phyloP scores from a whole-genome alignment of 192 early-diverging fungal genomes.

The Umbelopsis vinacea region DNA sequence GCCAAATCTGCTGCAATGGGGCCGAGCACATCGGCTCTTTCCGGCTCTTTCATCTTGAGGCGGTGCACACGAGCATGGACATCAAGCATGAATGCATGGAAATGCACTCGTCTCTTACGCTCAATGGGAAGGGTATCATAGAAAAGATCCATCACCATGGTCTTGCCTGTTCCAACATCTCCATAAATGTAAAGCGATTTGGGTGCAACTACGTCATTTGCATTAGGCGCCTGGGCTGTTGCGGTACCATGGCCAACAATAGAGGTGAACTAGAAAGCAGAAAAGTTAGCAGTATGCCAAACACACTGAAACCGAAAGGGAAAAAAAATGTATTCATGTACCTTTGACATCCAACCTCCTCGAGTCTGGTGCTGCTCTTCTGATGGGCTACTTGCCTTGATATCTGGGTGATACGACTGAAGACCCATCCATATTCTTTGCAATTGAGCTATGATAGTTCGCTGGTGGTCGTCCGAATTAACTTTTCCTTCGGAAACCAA shows the following conservation, averaged over 20 bases:
- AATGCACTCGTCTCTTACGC: conserved; percentile 89
- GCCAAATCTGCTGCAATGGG: conserved; percentile 83
- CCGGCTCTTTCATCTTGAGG: conserved; percentile 55
- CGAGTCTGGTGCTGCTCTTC: background rate
- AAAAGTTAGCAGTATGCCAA: background rate
- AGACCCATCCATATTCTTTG: conserved; percentile 30
- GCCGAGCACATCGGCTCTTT: conserved; percentile 66
- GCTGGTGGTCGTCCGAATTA: conserved; percentile 28
- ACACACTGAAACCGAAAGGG: background rate
- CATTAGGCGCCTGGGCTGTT: conserved; percentile 26
- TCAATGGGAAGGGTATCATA: conserved; percentile 74
- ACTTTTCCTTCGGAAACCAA: conserved; percentile 24
- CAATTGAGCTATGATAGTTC: conserved; percentile 27
- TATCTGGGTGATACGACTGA: conserved; percentile 23
- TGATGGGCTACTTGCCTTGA: background rate
- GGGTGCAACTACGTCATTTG: conserved; percentile 33
- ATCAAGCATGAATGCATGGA: conserved; percentile 97
- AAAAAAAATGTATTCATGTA: background rate
- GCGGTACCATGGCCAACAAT: conserved; percentile 14
- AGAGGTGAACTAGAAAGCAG: background rate
- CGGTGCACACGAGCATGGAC: conserved; percentile 78
- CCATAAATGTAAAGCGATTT: conserved; percentile 70
- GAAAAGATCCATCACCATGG: conserved; percentile 96
- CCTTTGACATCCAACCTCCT: conserved; percentile 2
- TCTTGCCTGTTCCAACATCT: conserved; percentile 91